Evolutionary conservation across 805 yeast genomes (phyloP), one percentile per base, ranked within the genome.

Genomic region (Candida ortonii): DNA sequence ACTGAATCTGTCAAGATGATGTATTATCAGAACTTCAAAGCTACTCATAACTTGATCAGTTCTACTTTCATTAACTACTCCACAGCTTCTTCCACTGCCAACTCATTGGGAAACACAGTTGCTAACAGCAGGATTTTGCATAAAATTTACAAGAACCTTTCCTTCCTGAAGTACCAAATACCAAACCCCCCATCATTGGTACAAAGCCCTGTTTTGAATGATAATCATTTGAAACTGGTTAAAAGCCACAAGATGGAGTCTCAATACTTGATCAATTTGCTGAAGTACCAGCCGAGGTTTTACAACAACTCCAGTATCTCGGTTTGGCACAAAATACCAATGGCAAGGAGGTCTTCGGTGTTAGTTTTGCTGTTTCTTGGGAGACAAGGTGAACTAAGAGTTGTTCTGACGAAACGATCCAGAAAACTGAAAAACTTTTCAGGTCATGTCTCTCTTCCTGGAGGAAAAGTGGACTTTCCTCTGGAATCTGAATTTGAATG

Each of bases 381-480:
- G 5, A 64, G 64, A n/a, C 58, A 65, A 27, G 90, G 90, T 2
- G 94, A 87, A 46, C 59, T 88, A 13, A 61, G 90, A 27, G 94
- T 86, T 20, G 66, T 89, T 3, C 60, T 89, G 32, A 89, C 97
- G 1, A 79, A 83, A 47, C 61, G 97, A 42, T 78, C 94, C 3
- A 67, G 82, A 30, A 66, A 70, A 22, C 65, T 90, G 48, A 67
- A 78, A 30, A 75, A 75, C 34, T 89, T 88, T 61, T 83, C 93
- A 0, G 96, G 97, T 5, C 96, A 89, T 56, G 84, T 84, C 5
- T 86, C 96, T 2, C 66, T 89, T 7, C 97, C 97, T 4, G 97
- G 97, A 3, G 97, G 97, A 7, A 85, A 82, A 52, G 88, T 95
- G 4, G 97, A 89, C 56, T 53, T 47, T 25, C 76, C 71, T 0